phyloP scores from a whole-genome alignment of 2,329 filamentous ascomycete genomes.

The Teratosphaeriaceae sp. region DNA sequence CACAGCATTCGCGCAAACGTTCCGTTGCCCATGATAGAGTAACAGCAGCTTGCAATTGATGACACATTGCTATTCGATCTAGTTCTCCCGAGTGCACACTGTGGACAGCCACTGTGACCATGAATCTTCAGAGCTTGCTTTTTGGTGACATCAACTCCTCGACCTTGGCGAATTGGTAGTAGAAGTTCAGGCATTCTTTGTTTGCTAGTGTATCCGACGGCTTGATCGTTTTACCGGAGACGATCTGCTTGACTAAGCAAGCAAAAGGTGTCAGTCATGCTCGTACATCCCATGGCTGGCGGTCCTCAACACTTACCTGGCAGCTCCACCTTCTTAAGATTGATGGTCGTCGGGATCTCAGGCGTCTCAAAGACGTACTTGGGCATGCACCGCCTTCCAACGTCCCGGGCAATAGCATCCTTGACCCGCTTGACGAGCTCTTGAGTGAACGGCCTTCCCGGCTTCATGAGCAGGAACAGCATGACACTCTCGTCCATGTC shows the following conservation, averaged over 20 bases:
- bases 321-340: constrained; percentile 78
- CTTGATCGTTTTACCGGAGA: constrained; percentile 67
- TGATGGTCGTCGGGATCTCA: constrained; percentile 79
- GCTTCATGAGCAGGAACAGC: constrained; percentile 54
- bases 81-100: too few species aligned
- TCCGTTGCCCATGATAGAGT: too few species aligned
- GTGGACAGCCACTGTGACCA: too few species aligned
- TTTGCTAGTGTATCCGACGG: constrained; percentile 72
- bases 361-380: constrained; percentile 72
- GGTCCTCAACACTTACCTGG: too few species aligned
- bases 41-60: too few species aligned
- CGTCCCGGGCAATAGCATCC: constrained; percentile 56
- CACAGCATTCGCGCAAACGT: too few species aligned
- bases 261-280: too few species aligned
- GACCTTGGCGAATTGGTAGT: constrained; percentile 70
- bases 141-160: constrained; percentile 50
- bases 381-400: constrained; percentile 70
- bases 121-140: constrained; percentile 50
- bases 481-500: constrained; percentile 54
- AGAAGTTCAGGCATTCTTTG: constrained; percentile 67
- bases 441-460: constrained; percentile 50
- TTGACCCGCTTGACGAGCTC: constrained; percentile 54
- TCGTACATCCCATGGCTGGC: too few species aligned
- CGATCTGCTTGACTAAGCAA: constrained; percentile 83
- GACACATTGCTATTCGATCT: too few species aligned